A percentile compares a stretch with the other conserved stretches of the same genome.
These are phyloP conservation scores for Aphanomyces cochlioides DNA, from an alignment of 352 stramenopile genomes.

Conservation along the genomic window DNA sequence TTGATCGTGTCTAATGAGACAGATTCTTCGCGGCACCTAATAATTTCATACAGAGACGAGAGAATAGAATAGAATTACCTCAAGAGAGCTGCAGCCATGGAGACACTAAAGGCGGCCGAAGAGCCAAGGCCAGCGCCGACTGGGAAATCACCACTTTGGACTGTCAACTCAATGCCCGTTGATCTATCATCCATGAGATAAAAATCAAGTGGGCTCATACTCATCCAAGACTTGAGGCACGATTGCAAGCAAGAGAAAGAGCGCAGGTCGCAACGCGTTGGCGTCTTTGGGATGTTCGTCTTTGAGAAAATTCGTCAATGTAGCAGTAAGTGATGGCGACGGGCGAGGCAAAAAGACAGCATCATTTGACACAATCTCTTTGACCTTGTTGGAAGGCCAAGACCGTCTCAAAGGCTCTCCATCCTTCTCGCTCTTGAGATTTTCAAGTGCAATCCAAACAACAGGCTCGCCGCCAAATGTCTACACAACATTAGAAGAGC, in stretches of 20 bases:
- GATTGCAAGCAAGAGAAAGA: conserved; percentile 27
- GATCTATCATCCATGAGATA: conserved; percentile 17
- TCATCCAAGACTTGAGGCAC: conserved; percentile 1
- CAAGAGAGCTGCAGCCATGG: conserved; percentile 60
- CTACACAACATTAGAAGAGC: not conserved
- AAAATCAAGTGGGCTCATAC: not conserved
- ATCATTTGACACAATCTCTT: conserved; percentile 41
- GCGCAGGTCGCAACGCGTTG: conserved; percentile 33
- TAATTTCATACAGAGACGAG: not conserved
- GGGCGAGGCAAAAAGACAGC: conserved; percentile 51
- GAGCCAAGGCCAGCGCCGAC: conserved; percentile 90
- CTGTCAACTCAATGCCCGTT: conserved; percentile 45
- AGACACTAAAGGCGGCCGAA: conserved; percentile 86
- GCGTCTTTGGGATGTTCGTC: conserved; percentile 44
- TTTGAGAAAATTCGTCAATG: conserved; percentile 49
- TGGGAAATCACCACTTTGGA: conserved; percentile 54
- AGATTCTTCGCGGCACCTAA: not conserved
- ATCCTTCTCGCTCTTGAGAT: conserved; percentile 42
- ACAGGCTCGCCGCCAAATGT: conserved; percentile 23
- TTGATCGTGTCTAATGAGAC: conserved; percentile 58
- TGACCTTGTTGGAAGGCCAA: conserved; percentile 34
- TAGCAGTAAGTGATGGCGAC: conserved; percentile 38
- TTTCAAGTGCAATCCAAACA: conserved; percentile 53
- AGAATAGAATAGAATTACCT: conserved; percentile 34
- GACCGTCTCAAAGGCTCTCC: conserved; percentile 37